Base-by-base conservation (phyloP, 2,329 filamentous ascomycete species). In the Cordyceps farinosa region DNA sequence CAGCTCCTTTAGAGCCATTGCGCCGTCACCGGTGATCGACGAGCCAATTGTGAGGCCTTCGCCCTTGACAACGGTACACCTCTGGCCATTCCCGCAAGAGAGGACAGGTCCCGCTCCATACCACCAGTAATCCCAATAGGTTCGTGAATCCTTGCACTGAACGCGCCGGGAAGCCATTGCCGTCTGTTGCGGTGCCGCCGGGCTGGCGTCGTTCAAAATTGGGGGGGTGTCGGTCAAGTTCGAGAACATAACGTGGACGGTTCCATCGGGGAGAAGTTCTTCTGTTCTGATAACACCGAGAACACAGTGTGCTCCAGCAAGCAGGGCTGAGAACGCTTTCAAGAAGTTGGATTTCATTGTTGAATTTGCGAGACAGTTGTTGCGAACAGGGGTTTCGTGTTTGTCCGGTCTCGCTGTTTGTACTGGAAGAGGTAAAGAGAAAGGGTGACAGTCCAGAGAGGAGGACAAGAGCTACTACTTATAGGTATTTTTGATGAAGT, bases 91-190 rank as follows among this genome's bases (percentile, higher is more conserved):
- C 7, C n/a, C 30, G 56, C 56, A 59, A 17, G 17, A 27, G 8
- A 48, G 44, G 11, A 50, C 8, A 2, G 32, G n/a, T 3, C 56
- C 36, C 44, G 45, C 42, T 2, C 44, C 30, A n/a, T 59, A 59
- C 56, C 56, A 59, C 56, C 56, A 59, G 44, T 47, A 50, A 11
- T 59, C 44, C 44, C n/a, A 59, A 29, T 30, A 38, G 6, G 56
- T 59, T 6, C 10, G 17, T 7, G 32, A 9, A 32, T 50, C 36
- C 5, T 2, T 13, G 11, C 30, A 59, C n/a, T 59, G 34, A 22
- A 32, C 13, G 13, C 7, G 15, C 36, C 15, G 29, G 22, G 8
- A 3, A 3, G 22, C 15, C 7, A 17, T 15, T 27, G 48, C 3
- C 3, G 13, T 17, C 29, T 32, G 13, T 17, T 22, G 27, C 27